Conservation (phyloP, 2,329 filamentous ascomycete genomes). For the Juglanconis juglandina region DNA sequence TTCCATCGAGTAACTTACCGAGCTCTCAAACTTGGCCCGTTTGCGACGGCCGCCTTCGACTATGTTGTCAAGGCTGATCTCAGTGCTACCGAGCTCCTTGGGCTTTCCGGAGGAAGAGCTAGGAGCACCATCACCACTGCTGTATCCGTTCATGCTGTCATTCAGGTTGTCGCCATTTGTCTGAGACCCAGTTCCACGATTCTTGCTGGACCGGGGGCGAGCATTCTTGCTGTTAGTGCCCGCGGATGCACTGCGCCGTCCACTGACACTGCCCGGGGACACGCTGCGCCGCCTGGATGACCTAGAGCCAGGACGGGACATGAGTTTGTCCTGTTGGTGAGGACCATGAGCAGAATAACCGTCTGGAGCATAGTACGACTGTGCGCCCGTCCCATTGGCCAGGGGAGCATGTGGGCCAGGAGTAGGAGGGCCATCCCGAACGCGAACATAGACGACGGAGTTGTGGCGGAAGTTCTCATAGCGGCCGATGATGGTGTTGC, state of each 20-base stretch:
- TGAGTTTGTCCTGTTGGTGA: slow-evolving; percentile 55
- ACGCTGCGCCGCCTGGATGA: slow-evolving; percentile 73
- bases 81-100: slow-evolving; percentile 88
- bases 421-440: slow-evolving; percentile 60
- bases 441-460: slow-evolving; percentile 90
- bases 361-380: slow-evolving; percentile 56
- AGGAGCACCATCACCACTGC: slow-evolving; percentile 79
- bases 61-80: slow-evolving; percentile 98
- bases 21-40: slow-evolving; percentile 92
- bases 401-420: slow-evolving; percentile 49
- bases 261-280: slow-evolving; percentile 67
- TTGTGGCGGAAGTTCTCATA: slow-evolving; percentile 94
- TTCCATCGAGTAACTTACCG: slow-evolving; percentile 61
- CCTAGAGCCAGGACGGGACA: slow-evolving; percentile 66
- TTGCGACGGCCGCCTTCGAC: slow-evolving; percentile 95
- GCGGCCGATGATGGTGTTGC: slow-evolving; percentile 86
- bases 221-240: slow-evolving; percentile 61
- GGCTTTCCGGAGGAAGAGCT: slow-evolving; percentile 73
- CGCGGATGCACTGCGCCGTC: slow-evolving; percentile 73
- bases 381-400: slow-evolving; percentile 47
- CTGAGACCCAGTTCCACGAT: slow-evolving; percentile 47
- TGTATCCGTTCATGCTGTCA: slow-evolving; percentile 72
- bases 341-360: slow-evolving; percentile 43
- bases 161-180: slow-evolving; percentile 56
- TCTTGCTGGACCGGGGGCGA: slow-evolving; percentile 68